Conservation (phyloP, 495 filamentous ascomycete species). For the Durotheca rogersii region DNA sequence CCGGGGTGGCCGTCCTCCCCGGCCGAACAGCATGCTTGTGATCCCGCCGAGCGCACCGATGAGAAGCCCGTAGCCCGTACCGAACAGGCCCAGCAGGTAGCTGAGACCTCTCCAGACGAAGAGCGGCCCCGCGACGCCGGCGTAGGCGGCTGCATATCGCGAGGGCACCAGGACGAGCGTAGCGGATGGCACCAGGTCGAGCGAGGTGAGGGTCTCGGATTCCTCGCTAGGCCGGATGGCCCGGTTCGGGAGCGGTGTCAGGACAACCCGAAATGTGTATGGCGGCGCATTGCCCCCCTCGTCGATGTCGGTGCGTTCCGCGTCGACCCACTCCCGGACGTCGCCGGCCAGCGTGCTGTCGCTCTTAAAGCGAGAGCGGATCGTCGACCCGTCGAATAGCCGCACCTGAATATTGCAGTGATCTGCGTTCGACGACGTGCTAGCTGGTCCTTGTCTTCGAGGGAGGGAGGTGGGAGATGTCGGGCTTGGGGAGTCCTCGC, state of each 20-base stretch:
- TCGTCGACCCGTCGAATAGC: constrained; percentile 77
- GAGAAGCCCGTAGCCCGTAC: constrained; percentile 54
- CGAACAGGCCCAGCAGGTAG: constrained; percentile 53
- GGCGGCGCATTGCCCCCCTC: constrained; percentile 37
- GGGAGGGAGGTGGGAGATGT: constrained; percentile 4
- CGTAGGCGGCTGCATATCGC: constrained; percentile 63
- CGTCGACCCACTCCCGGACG: constrained; percentile 78
- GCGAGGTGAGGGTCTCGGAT: constrained; percentile 58
- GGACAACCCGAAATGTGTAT: constrained; percentile 82
- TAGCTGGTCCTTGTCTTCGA: constrained; percentile 9
- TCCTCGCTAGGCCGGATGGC: constrained; percentile 75
- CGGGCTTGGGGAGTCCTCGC: not conserved
- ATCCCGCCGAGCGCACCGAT: constrained; percentile 32
- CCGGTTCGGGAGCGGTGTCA: constrained; percentile 74
- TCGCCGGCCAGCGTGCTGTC: constrained; percentile 62
- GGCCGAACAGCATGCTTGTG: constrained; percentile 36
- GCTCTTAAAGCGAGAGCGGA: constrained; percentile 69
- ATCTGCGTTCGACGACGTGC: constrained; percentile 20
- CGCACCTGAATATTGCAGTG: constrained; percentile 75
- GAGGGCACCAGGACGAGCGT: constrained; percentile 81
- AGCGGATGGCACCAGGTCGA: constrained; percentile 73
- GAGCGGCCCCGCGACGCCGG: constrained; percentile 17
- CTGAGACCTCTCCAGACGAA: constrained; percentile 39
- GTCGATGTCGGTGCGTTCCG: constrained; percentile 39
- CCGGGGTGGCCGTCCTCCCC: constrained; percentile 18